Base-by-base conservation (phyloP, 169 alveolate species). In the Besnoitia besnoiti region DNA sequence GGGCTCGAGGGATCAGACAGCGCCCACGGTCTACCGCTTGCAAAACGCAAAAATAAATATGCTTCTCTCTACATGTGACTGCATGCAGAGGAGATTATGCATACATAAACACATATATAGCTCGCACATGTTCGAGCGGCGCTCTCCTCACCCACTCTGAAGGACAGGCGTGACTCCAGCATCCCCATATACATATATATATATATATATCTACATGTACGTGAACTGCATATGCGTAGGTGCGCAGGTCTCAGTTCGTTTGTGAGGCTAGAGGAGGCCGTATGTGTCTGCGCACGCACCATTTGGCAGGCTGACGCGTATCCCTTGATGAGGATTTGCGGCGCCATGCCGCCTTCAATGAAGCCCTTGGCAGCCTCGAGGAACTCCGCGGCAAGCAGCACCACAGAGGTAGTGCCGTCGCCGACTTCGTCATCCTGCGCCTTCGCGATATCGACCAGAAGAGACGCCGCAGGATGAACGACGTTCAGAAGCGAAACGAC, bases 401-500 rank as follows among this genome's bases (percentile, higher is more conserved):
- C 98, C 7, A 98, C 99, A 10, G 99, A 97, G 33, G 99, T 98
- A 10, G 99, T 99, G 33, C 99, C 99, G 90, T 98, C 99, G 3
- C 99, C 99, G 7, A 91, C 92, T 87, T 59, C 40, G 47, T 37
- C 91, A 50, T 99, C 99, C 95, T 99, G 99, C 50, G 99, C 95
- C 94, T 97, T 98, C 51, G 99, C 99, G 90, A 99, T 97, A 87
- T 99, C 99, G 27, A 98, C 99, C 93, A 99, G 94, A 10, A 98
- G 96, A 73, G 98, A 96, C 39, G 99, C 99, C 27, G 99, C 99
- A 19, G 99, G 99, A 91, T 99, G 99, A 30, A 97, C 98, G 84
- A 99, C 98, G 62, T 98, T 75, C 39, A 99, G 95, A 40, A 98
- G 97, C 75, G 94, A 94, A 95, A 98, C 96, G 73, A 99, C 99